Evolutionary conservation across 345 rosid species (phyloP).

Genomic region (Rhizophora apiculata): DNA sequence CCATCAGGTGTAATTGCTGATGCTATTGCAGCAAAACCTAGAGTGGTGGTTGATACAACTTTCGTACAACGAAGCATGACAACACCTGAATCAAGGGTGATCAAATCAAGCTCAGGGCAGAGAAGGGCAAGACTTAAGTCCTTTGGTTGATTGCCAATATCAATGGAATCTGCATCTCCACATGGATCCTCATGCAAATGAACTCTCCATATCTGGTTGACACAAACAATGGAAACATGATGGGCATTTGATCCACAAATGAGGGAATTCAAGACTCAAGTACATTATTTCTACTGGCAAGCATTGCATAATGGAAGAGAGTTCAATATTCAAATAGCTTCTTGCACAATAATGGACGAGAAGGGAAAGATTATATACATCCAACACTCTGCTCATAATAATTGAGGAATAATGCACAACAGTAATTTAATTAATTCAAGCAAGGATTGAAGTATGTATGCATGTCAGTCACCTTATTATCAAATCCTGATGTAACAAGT

Average conservation of each 20-base stretch:
- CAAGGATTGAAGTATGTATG: not conserved
- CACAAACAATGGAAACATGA: not conserved
- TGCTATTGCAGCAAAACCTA: constrained; percentile 78
- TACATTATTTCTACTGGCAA: too few relatives aligned
- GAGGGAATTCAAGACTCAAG: not conserved
- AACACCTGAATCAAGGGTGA: constrained; percentile 75
- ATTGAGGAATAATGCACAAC: too few relatives aligned
- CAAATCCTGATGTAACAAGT: constrained; percentile 82
- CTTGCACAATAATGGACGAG: not conserved
- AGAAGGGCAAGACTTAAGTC: constrained; percentile 76
- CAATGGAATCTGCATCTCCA: constrained; percentile 59
- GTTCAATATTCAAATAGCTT: not conserved
- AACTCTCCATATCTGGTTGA: constrained; percentile 67
- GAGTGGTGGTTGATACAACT: constrained; percentile 63
- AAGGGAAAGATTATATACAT: not conserved
- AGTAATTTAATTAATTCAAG: too few relatives aligned
- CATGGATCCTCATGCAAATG: constrained; percentile 67
- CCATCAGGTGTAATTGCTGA: constrained; percentile 86
- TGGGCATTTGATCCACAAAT: not conserved
- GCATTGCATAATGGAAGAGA: too few relatives aligned
- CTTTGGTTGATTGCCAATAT: constrained; percentile 80
- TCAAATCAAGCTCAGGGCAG: constrained; percentile 65
- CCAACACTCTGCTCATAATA: too few relatives aligned
- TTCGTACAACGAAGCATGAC: constrained; percentile 67
- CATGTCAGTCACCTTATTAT: constrained; percentile 59